Percentiles rank a stretch among this genome's conserved stretches.
Evolutionary conservation across 140 eudicot genomes (phyloP).

Genomic region (Senecio squalidus): DNA sequence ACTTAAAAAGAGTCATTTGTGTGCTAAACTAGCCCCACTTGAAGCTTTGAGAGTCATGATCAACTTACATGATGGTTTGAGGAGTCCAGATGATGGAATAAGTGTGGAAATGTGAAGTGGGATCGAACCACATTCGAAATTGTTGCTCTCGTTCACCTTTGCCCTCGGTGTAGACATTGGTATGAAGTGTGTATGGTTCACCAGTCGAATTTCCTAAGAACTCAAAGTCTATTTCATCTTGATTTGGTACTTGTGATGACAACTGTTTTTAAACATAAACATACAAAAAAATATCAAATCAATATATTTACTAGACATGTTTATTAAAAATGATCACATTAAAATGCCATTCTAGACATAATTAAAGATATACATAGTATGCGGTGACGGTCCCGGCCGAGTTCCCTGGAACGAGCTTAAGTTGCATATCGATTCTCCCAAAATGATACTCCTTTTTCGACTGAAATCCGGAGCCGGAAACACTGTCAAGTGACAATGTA

Average conservation of each 20-base stretch:
- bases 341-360: no score
- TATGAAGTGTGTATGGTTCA: slow-evolving; percentile 34
- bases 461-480: slow-evolving; percentile 49
- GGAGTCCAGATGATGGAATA: slow-evolving; percentile 28
- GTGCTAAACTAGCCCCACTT: background rate
- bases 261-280: slow-evolving; percentile 9
- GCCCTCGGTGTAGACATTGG: slow-evolving; percentile 30
- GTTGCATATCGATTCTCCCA: slow-evolving; percentile 45
- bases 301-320: background rate
- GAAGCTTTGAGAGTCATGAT: background rate
- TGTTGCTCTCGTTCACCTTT: slow-evolving; percentile 38
- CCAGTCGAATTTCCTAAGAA: slow-evolving; percentile 30
- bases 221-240: slow-evolving; percentile 36
- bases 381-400: slow-evolving; percentile 35
- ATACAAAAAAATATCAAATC: background rate
- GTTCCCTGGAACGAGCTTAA: slow-evolving; percentile 47
- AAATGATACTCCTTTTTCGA: slow-evolving; percentile 41
- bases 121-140: slow-evolving; percentile 36
- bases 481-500: slow-evolving; percentile 44
- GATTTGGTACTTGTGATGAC: slow-evolving; percentile 19
- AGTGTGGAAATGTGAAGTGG: slow-evolving; percentile 23
- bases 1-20: background rate
- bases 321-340: no score
- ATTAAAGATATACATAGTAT: slow-evolving; percentile 16
- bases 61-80: slow-evolving; percentile 15